Base-by-base conservation (phyloP, 1,284 basidiomycete species). In the Leccinum subrobustum region DNA sequence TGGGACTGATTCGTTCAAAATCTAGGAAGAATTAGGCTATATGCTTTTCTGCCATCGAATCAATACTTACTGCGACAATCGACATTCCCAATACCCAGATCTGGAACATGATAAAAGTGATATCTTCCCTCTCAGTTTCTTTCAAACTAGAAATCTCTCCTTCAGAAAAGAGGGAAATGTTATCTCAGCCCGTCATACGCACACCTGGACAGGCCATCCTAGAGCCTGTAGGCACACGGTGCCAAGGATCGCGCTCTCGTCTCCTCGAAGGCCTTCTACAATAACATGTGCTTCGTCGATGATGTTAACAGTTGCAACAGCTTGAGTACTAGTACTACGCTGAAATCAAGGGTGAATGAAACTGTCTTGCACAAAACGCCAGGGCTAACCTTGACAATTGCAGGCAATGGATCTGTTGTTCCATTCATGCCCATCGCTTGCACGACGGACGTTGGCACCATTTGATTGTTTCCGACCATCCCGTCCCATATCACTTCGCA, bases 71-170 rank as follows among this genome's bases (percentile, higher is more conserved):
- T 4, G 90, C 91, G 52, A 91, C 87, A 44, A 89, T 65, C 4
- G 89, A 91, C 86, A 92, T 89, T 39, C 87, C 89, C 23, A 92
- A 76, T 1, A 91, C 84, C 91, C 91, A 92, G 60, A 90, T 76
- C 65, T 92, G 89, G 77, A 92, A 93, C 9, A 81, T 80, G 54
- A 92, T 86, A 71, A 92, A 91, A 14, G 87, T 81, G 61, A 90
- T 75, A 67, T 92, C 91, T 69, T 92, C 89, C 25, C 91, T 86
- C 68, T 89, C 84, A 20, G 88, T 90, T 69, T 91, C 83, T 58
- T 78, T 77, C 56, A 92, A 78, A 33, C 89, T 91, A 63, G 20
- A 63, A 60, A 25, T 52, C 48, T 60, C 6, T 51, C 18, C 23
- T 52, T 65, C 48, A 52, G 47, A 42, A 42, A 54, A 50, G 35